Percentiles rank a stretch among this genome's conserved stretches.
phyloP scores from a whole-genome alignment of 2,329 filamentous ascomycete genomes.

The Elsinoe necatrix region DNA sequence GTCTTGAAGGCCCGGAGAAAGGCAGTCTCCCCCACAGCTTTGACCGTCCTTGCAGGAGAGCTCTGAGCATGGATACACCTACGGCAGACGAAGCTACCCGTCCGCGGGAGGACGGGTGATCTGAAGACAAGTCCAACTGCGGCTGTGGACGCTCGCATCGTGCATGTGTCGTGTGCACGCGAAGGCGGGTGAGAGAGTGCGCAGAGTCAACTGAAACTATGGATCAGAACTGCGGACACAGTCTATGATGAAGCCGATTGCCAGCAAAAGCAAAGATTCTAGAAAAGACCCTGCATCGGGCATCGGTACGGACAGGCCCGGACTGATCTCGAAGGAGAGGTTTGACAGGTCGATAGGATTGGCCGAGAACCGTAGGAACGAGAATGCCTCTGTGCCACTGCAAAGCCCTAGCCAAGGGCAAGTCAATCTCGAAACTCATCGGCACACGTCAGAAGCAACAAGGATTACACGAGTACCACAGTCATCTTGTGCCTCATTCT shows the following conservation, averaged over 20 bases:
- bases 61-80: constrained; percentile 28
- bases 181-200: not conserved
- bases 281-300: constrained; percentile 1
- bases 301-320: not conserved
- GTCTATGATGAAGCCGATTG: constrained; percentile 10
- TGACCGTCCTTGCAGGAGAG: constrained; percentile 18
- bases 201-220: not conserved
- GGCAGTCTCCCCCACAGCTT: constrained; percentile 26
- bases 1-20: constrained; percentile 30
- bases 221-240: not conserved
- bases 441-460: constrained; percentile 13
- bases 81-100: constrained; percentile 24
- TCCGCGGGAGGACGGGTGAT: not conserved
- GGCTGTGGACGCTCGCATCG: constrained; percentile 17
- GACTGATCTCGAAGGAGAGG: not conserved
- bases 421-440: not conserved
- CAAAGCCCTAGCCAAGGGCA: not conserved
- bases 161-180: not conserved
- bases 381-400: no score
- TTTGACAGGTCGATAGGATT: constrained; percentile 7
- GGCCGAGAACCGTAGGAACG: not conserved
- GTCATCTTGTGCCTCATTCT: not conserved
- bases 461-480: not conserved
- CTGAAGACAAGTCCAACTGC: constrained; percentile 13
- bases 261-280: constrained; percentile 12